Base-by-base conservation (phyloP, 1,284 basidiomycete genomes). In the Cryptococcus amylolentus region DNA sequence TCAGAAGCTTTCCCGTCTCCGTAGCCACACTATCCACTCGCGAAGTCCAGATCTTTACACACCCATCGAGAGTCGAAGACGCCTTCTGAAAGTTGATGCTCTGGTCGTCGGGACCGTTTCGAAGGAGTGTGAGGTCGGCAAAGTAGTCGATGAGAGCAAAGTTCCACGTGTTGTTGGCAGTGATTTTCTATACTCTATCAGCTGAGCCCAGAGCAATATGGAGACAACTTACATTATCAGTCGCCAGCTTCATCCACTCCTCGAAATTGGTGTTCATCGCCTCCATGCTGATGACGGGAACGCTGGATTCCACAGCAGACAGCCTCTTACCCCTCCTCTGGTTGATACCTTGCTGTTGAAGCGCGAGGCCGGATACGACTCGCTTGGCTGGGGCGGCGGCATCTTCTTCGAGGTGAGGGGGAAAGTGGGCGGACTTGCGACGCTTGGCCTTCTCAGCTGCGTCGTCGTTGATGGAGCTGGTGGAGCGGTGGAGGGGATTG, bases 241-340 rank as follows among this genome's bases (percentile, higher is more conserved):
- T 98, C 1, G 94, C 94, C 86, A 98, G 88, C 81, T 98, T 98
- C 95, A 99, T 98, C 95, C 96, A 98, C 74, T 98, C 93, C 74
- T 98, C 95, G 71, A 88, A 94, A 68, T 93, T 94, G 40, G 85
- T 88, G 77, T 82, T 89, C 84, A 90, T 89, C 35, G 91, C 84
- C 66, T 92, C 89, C 64, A 87, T 77, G 46, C 70, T 70, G 46
- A 75, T 69, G 3, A 61, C 64, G 5, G 68, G 64, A 6, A 58
- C 57, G 18, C 55, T 55, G 20, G 71, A 67, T 8, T 58, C 66
- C 4, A 74, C 69, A 3, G 71, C 66, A 13, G 66, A 69, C 14
- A 76, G 58, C 14, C 73, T 64, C 59, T 71, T 72, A 3, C 56
- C 66, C 18, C 60, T 55, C 43, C 61, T 61, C 44, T 53, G 52